Conservation (phyloP, 805 yeast species). For the Hanseniaspora meyeri region DNA sequence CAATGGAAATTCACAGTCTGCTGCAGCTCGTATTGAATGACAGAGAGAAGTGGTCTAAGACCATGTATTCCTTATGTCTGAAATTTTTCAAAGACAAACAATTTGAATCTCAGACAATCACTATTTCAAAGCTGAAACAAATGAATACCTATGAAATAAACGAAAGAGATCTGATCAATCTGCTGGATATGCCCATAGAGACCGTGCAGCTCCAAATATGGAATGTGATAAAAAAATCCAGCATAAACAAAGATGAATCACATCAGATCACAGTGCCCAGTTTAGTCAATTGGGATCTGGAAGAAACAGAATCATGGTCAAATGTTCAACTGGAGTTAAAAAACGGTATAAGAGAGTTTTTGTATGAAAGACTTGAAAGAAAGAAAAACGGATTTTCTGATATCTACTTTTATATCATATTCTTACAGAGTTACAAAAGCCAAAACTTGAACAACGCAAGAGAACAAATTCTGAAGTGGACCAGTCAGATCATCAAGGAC, state of each 20-base stretch:
- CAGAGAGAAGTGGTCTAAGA: constrained; percentile 5
- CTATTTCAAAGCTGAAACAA: constrained; percentile 9
- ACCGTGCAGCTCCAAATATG: constrained; percentile 11
- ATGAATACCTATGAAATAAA: constrained; percentile 4
- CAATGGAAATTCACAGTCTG: not conserved
- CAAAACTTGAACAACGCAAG: constrained; percentile 6
- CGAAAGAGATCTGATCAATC: constrained; percentile 9
- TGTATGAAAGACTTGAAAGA: constrained; percentile 6
- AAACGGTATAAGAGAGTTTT: constrained; percentile 3
- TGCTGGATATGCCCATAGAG: constrained; percentile 11
- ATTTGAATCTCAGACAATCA: constrained; percentile 11
- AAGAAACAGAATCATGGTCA: constrained; percentile 10
- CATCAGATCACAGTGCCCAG: not conserved
- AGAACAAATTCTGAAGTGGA: constrained; percentile 2
- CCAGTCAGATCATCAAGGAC: not conserved
- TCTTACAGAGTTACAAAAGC: constrained; percentile 2
- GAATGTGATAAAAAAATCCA: constrained; percentile 5
- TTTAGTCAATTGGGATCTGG: constrained; percentile 8
- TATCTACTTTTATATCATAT: constrained; percentile 3
- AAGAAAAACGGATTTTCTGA: constrained; percentile 8
- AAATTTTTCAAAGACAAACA: constrained; percentile 7
- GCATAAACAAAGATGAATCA: not conserved
- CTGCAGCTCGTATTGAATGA: constrained; percentile 1
- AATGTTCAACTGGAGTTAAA: constrained; percentile 1
- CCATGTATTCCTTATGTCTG: constrained; percentile 1